Base-by-base conservation (phyloP, 768 basidiomycete genomes). In the Sistotremastrum niveocremeum region DNA sequence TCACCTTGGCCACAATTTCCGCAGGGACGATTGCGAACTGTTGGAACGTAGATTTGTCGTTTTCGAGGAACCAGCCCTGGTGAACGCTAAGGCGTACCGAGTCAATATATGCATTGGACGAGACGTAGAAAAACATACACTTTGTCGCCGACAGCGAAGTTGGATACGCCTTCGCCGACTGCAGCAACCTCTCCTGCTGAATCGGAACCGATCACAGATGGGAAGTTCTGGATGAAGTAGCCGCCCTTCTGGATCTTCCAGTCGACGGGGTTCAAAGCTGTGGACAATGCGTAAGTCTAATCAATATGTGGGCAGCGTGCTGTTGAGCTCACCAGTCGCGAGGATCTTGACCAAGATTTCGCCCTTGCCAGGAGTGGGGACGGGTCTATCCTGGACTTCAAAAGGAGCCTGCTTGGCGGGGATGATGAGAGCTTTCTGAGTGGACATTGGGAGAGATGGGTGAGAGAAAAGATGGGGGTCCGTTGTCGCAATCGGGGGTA, bases 191-290 rank as follows among this genome's bases (percentile, higher is more conserved):
- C 65, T 4, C 77, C 77, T 37, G 76, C 70, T 34, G 65, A 61
- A 44, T 79, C 76, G 6, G 56, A 60, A 1, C 77, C 77, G 0
- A 71, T 47, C 2, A 77, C 57, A 4, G 65, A 65, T 8, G 72
- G 76, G 49, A 60, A 76, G 11, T 62, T 51, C 28, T 64, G 60
- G 37, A 68, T 55, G 45, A 65, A 64, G 30, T 62, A 51, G 2
- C 63, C 65, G 41, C 60, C 60, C 42, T 58, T 65, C 46, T 70
- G 71, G 30, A 74, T 62, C 54, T 72, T 73, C 58, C 71, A 72
- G 49, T 78, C 76, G 9, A 66, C 63, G 2, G 76, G 76, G 49
- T 77, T 76, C 41, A 76, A 57, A 2, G 70, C 66, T 0, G 71
- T 65, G 4, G 75, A 20, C 20, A 20, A 20, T 20, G 20, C 20